Evolutionary conservation across 1,139 yeast species (phyloP).

Genomic region (Lodderomyces theae): DNA sequence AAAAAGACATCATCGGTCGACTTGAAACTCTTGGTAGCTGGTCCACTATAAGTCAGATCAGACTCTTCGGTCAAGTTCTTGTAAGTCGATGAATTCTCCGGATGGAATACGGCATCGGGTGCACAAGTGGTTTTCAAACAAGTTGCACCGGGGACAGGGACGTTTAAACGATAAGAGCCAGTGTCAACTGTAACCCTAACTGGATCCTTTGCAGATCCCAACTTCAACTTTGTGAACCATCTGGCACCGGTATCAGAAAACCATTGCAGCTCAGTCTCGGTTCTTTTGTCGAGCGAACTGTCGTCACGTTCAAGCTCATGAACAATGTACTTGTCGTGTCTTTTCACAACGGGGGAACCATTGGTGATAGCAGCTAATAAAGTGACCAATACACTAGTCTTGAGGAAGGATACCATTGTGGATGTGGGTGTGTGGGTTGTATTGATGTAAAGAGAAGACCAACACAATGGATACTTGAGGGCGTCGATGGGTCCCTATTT

Average conservation of each 20-base stretch:
- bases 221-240: neutral
- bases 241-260: neutral
- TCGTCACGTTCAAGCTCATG: neutral
- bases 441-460: no score
- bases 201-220: neutral
- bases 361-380: neutral
- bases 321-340: neutral
- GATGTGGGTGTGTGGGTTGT: no score
- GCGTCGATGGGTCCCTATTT: no score
- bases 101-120: neutral
- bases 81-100: neutral
- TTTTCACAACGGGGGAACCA: neutral
- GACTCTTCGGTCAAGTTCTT: neutral
- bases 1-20: slow-evolving; percentile 36
- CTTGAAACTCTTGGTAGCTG: slow-evolving; percentile 57
- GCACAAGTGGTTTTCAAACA: neutral
- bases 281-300: neutral
- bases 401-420: neutral
- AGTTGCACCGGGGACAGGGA: neutral
- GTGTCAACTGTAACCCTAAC: neutral
- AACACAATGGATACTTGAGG: no score
- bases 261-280: neutral
- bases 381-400: neutral
- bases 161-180: neutral
- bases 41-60: slow-evolving; percentile 9